Evolutionary conservation across 768 basidiomycete genomes (phyloP).

Genomic region (Mycena vitilis): DNA sequence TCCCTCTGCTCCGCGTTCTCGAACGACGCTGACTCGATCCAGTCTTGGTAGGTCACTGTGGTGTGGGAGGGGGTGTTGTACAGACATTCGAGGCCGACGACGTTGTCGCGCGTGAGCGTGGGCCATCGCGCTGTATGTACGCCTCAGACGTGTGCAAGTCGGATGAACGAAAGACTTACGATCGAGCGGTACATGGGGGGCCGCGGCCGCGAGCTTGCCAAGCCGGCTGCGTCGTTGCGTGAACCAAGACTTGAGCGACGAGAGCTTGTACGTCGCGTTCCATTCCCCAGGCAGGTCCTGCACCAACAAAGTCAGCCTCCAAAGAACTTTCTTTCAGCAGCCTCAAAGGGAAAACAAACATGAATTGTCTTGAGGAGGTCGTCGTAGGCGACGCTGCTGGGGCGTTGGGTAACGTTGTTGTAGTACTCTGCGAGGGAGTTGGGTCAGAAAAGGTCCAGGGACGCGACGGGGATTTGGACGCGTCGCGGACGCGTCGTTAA

Average conservation of each 20-base stretch:
- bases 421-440: not conserved
- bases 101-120: slow-evolving; percentile 1
- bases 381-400: not conserved
- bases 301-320: not conserved
- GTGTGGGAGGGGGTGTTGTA: too few relatives aligned
- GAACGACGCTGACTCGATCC: not conserved
- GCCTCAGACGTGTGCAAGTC: not conserved
- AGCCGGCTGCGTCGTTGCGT: not conserved
- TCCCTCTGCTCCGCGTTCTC: not conserved
- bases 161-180: not conserved
- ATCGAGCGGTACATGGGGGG: not conserved
- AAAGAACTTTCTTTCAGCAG: not conserved
- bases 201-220: not conserved
- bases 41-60: not conserved
- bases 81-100: not conserved
- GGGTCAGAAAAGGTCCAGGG: too few relatives aligned
- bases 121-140: slow-evolving; percentile 9
- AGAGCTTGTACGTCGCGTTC: not conserved
- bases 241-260: not conserved
- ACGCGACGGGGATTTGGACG: not conserved
- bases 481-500: slow-evolving; percentile 10
- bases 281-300: not conserved
- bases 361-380: not conserved
- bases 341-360: not conserved
- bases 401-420: not conserved